Conservation (phyloP, 495 filamentous ascomycete genomes). For the Talaromyces stipitatus region DNA sequence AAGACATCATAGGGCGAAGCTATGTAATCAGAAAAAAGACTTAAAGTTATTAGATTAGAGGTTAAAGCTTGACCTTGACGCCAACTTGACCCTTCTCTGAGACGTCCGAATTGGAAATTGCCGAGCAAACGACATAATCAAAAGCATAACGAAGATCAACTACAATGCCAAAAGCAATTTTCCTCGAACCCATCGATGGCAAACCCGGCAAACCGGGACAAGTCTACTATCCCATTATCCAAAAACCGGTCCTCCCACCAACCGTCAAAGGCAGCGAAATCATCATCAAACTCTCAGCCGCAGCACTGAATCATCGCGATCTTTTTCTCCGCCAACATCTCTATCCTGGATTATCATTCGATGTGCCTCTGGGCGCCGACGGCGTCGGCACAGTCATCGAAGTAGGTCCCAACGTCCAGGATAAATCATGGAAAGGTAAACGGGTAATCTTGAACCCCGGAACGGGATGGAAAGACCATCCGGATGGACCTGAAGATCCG, state of each 20-base stretch:
- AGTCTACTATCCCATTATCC: constrained; percentile 66
- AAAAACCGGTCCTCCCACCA: constrained; percentile 50
- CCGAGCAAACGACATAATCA: too few species aligned
- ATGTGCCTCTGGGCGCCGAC: constrained; percentile 68
- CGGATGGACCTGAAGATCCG: constrained; percentile 63
- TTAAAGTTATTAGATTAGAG: neutral
- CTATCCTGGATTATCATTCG: constrained; percentile 76
- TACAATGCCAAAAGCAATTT: constrained; percentile 49
- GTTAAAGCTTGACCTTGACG: neutral
- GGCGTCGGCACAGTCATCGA: constrained; percentile 65
- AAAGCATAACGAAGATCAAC: too few species aligned
- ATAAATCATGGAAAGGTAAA: constrained; percentile 49
- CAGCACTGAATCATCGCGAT: constrained; percentile 86
- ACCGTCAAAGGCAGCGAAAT: constrained; percentile 56
- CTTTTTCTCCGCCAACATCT: constrained; percentile 86
- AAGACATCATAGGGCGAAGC: neutral
- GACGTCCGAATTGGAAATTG: too few species aligned
- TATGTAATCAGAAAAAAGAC: neutral
- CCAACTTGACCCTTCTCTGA: neutral
- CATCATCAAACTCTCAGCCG: constrained; percentile 61
- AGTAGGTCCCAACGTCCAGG: constrained; percentile 45
- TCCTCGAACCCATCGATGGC: constrained; percentile 42
- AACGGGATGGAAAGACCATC: constrained; percentile 63
- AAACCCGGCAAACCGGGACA: constrained; percentile 73
- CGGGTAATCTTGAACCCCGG: constrained; percentile 68